Evolutionary conservation across 805 yeast species (phyloP).

Genomic region (Candida wancherniae): DNA sequence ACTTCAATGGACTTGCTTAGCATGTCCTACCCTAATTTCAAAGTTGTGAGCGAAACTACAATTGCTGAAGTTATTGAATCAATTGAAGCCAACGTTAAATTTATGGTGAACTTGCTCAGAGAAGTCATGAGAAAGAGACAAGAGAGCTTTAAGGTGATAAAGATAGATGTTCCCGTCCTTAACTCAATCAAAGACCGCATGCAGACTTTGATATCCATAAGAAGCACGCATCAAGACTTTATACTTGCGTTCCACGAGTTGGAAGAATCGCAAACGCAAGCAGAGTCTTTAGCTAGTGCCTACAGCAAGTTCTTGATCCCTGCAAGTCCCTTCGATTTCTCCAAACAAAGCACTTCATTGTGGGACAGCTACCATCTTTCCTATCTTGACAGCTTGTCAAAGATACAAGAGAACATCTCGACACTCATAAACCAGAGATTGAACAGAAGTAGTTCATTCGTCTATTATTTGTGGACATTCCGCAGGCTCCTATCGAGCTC

Average conservation of each 20-base stretch:
- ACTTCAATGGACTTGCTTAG: conserved; percentile 40
- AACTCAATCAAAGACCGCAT: conserved; percentile 39
- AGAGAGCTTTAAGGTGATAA: conserved; percentile 63
- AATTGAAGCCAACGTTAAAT: conserved; percentile 61
- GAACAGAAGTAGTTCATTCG: conserved; percentile 21
- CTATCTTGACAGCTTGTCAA: conserved; percentile 20
- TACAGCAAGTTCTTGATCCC: conserved; percentile 28
- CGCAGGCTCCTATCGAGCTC: conserved; percentile 18
- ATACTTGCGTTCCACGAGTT: conserved; percentile 26
- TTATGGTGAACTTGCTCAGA: conserved; percentile 61
- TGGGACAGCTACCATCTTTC: conserved; percentile 28
- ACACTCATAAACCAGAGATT: conserved; percentile 23
- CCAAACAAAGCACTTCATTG: conserved; percentile 25
- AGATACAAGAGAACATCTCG: conserved; percentile 20
- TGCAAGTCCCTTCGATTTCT: conserved; percentile 27
- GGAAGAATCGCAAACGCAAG: conserved; percentile 13
- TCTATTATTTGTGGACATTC: conserved; percentile 25
- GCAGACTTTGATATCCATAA: conserved; percentile 39
- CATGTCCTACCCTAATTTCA: conserved; percentile 38
- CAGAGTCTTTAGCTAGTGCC: conserved; percentile 22
- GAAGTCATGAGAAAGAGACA: conserved; percentile 71
- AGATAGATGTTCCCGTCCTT: conserved; percentile 43
- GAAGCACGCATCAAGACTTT: conserved; percentile 52
- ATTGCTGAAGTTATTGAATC: conserved; percentile 34
- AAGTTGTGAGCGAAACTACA: conserved; percentile 14